Conservation (phyloP, 2,329 filamentous ascomycete genomes). For the Fusarium drepaniforme region DNA sequence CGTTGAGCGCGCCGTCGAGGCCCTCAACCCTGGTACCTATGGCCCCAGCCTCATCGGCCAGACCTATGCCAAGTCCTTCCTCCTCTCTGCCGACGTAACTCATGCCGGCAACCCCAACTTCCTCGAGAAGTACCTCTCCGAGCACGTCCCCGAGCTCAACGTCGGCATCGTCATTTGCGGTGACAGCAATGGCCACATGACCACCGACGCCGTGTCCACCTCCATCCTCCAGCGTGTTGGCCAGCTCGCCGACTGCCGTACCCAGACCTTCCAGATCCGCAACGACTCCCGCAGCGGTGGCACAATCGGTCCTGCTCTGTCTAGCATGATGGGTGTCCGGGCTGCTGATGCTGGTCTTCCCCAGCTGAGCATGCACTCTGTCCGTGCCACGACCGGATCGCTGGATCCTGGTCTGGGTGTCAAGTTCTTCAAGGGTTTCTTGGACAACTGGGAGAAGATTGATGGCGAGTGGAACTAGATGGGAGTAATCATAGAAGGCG, state of each 20-base stretch:
- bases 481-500: background rate
- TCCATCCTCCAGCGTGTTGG: conserved; percentile 84
- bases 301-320: conserved; percentile 94
- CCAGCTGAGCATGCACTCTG: conserved; percentile 94
- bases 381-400: conserved; percentile 88
- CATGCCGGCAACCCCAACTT: conserved; percentile 98
- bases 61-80: conserved; percentile 92
- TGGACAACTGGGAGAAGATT: conserved; percentile 87
- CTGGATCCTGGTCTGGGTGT: conserved; percentile 90
- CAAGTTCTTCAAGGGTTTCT: conserved; percentile 89
- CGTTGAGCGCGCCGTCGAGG: conserved; percentile 85
- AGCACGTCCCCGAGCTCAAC: conserved; percentile 90
- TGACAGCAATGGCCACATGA: conserved; percentile 96
- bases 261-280: conserved; percentile 94
- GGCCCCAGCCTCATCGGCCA: conserved; percentile 77
- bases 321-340: conserved; percentile 81
- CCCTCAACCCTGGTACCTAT: conserved; percentile 64
- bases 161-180: conserved; percentile 84
- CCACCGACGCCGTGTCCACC: conserved; percentile 88
- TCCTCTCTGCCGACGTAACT: conserved; percentile 92
- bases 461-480: conserved; percentile 78
- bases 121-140: conserved; percentile 82
- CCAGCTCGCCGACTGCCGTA: conserved; percentile 75
- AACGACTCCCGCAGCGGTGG: conserved; percentile 92
- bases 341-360: conserved; percentile 90